Evolutionary conservation across 768 basidiomycete genomes (phyloP).

Genomic region (Panus rudis): DNA sequence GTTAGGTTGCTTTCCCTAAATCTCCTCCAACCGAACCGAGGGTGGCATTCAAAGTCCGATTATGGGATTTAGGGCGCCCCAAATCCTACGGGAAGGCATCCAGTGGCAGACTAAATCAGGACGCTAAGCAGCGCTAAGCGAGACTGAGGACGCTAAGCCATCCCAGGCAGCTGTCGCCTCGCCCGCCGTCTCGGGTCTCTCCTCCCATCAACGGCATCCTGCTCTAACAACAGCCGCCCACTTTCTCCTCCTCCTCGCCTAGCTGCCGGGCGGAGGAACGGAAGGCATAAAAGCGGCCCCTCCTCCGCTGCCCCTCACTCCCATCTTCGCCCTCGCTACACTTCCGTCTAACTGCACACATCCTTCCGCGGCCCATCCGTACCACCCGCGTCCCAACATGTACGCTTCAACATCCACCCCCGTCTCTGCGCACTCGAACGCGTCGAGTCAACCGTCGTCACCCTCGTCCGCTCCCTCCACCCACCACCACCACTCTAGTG

Average conservation of each 20-base stretch:
- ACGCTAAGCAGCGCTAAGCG: no score
- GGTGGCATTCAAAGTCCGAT: no score
- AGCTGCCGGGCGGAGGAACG: no score
- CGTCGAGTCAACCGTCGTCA: constrained; percentile 23
- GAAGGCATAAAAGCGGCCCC: constrained; percentile 8
- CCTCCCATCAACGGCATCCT: not conserved
- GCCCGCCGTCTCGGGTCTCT: no score
- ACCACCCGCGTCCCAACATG: constrained; percentile 12
- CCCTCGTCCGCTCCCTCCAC: constrained; percentile 16
- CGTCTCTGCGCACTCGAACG: constrained; percentile 8
- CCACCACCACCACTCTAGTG: constrained; percentile 16
- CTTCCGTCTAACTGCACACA: constrained; percentile 1
- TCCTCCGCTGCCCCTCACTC: constrained; percentile 2
- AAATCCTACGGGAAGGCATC: no score
- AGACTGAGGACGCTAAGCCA: no score
- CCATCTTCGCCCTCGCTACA: constrained; percentile 7
- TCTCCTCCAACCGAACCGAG: no score
- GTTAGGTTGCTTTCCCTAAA: no score
- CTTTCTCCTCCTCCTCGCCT: no score
- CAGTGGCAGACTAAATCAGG: no score
- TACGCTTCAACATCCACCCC: constrained; percentile 6
- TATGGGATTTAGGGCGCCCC: no score
- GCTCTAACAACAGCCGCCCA: no score
- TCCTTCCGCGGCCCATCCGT: constrained; percentile 3
- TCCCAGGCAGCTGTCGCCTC: not conserved